Base-by-base conservation (phyloP, 139 green algal species). In the Chlamydomonas schloesseri region DNA sequence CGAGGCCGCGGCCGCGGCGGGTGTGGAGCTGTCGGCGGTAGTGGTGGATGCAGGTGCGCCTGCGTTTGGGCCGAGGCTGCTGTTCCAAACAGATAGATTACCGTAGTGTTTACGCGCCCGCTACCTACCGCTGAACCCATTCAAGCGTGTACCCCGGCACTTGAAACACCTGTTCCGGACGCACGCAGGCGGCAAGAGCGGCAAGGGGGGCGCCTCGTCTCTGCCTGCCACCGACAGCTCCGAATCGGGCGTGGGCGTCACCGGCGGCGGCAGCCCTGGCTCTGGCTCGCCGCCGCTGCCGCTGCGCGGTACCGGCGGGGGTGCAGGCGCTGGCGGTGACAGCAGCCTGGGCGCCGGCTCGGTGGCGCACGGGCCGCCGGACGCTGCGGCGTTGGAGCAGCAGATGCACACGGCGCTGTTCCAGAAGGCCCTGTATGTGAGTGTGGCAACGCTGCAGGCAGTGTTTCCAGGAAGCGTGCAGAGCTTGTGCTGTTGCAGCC, bases 321-420 rank as follows among this genome's bases (percentile, higher is more conserved):
- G 20, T 2, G 55, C 55, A 2, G 55, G 55, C 55, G 55, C 55
- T 2, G 42, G 42, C 67, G 67, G 67, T 24, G 67, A 29, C 5
- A 31, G 67, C 1, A n/a, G 13, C 15, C 70, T 53, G 29, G 28
- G 46, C n/a, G 29, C 29, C 28, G 73, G 28, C 17, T 26, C 29
- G 3, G 36, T 20, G 20, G 74, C 74, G 24, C 8, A 58, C 28
- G 55, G 21, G 14, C 9, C 18, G 5, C 31, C 3, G 14, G 73
- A 23, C 53, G 33, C 31, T 33, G 31, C 28, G 55, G 14, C 10
- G 10, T 14, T 20, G 55, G 75, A 82, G 34, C 75, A 82, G 58
- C 75, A 46, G 34, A 10, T n/a, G 14, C 75, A 82, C 34, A 58
- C 75, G 24, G 75, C 57, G 55, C 55, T 82, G 34, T 82, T 62